Percentiles rank a stretch among this genome's conserved stretches.
These are phyloP conservation scores for Tetrapisispora pingtungensis DNA, from an alignment of 805 yeast species.

Conservation along the genomic window DNA sequence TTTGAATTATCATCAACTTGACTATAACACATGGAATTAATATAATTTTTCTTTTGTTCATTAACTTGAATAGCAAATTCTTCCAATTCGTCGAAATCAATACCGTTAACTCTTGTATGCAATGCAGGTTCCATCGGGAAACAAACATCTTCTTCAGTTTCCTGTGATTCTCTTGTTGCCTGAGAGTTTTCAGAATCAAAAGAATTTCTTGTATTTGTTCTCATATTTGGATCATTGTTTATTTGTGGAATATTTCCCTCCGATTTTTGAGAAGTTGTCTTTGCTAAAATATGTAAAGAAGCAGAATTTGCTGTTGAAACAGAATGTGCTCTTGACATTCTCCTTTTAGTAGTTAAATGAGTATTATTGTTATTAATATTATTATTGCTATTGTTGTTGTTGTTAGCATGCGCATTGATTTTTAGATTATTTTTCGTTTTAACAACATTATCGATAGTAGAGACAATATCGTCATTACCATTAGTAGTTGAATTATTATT, in stretches of 20 bases:
- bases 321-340: constrained; percentile 5
- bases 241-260: background rate
- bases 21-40: constrained; percentile 5
- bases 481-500: background rate
- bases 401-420: too few species aligned
- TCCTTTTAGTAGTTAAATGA: constrained; percentile 1
- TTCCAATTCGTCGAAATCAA: constrained; percentile 85
- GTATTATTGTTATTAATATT: too few species aligned
- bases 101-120: constrained; percentile 55
- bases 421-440: background rate
- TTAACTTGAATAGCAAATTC: constrained; percentile 58
- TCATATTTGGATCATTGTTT: constrained; percentile 8
- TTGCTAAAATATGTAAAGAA: constrained; percentile 3
- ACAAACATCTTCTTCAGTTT: constrained; percentile 95
- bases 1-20: background rate
- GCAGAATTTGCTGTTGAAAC: constrained; percentile 4
- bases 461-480: background rate
- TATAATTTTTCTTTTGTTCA: constrained; percentile 36
- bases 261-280: constrained; percentile 10
- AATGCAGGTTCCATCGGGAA: constrained; percentile 75
- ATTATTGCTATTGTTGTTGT: too few species aligned
- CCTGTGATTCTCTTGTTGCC: constrained; percentile 71
- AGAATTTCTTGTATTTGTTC: constrained; percentile 15
- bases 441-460: constrained; percentile 2
- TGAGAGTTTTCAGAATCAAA: constrained; percentile 62